Base-by-base conservation (phyloP, 1,284 basidiomycete species). In the Mycosarcoma mackinlayi region DNA sequence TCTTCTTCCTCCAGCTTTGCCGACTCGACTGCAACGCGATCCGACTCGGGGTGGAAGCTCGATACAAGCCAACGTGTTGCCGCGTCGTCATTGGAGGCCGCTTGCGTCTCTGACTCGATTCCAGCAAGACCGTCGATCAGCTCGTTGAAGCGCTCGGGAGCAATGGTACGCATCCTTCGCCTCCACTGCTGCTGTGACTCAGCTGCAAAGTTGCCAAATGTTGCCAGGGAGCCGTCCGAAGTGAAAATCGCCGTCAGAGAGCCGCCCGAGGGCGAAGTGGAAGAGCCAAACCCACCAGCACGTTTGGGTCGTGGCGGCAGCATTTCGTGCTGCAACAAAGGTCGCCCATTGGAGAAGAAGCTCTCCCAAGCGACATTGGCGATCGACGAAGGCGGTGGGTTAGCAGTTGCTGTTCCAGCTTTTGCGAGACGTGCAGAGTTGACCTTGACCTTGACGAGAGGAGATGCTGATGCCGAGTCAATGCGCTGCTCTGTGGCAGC, bases 321-420 rank as follows among this genome's bases (percentile, higher is more conserved):
- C 54, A 69, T 62, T 50, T 70, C 69, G 50, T 75, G 74, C 52
- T 77, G 68, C 37, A 77, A 53, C 49, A 77, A 50, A 5, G 75
- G 75, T 1, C 75, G 61, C 2, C 58, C 62, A 13, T 61, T 60
- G 16, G 73, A 58, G 61, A 73, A 77, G 21, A 77, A 77, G 60
- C 62, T 57, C 51, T 77, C 65, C 59, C 59, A 68, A 28, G 70
- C 73, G 7, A 77, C 54, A 30, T 38, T 62, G 19, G 47, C 52
- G 16, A 71, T 54, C 19, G 73, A 64, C 1, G 73, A 67, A 1
- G 66, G 70, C 33, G 74, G 75, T 10, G 75, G 75, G 30, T 65
- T 60, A 57, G 69, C 69, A 14, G 73, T 39, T 19, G 58, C 34
- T 10, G 49, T 49, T 35, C 55, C 47, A 6, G 35, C 31, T 37